Evolutionary conservation across 768 basidiomycete species (phyloP), one percentile per base, ranked within the genome.

Genomic region (Rickenella mellea): DNA sequence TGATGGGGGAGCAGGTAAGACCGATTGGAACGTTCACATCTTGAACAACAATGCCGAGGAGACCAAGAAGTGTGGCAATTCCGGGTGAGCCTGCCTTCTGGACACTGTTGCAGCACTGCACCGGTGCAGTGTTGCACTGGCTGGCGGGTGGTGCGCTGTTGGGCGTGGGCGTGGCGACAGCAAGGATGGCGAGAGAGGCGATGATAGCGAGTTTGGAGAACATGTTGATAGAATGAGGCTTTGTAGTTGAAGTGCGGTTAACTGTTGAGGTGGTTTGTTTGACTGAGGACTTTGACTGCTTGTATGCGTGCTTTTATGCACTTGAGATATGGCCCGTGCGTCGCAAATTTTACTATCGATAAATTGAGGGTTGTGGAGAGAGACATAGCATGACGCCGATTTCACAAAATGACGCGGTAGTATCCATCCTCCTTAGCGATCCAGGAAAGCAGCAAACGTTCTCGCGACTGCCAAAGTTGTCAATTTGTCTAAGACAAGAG

Each of bases 31-130:
- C 51, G 36, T 43, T 39, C 14, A 52, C 10, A 41, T 49, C 53
- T 28, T 50, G 27, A 30, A 49, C 45, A 40, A 48, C 10, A 12
- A 41, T 46, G 14, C 50, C 35, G 5, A 51, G 44, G 37, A 41
- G 39, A 19, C 55, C 40, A 22, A 56, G 44, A 27, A 38, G 33
- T 11, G 43, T 32, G 27, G 32, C 44, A 15, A 48, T 50, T 7
- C 40, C 40, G 7, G 25, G 26, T 26, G 36, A 40, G 26, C 32
- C 30, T 8, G 57, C 51, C 24, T 39, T 10, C 50, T 54, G 52
- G 21, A 59, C 55, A 7, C 21, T 38, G 36, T 54, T 48, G 51
- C 55, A 56, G 52, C 55, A 56, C 42, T 54, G 53, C 10, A 50
- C 39, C 8, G 39, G 20, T 17, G 50, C 51, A 12, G 43, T 46